Conservation (phyloP, 1,139 yeast genomes). For the Wickerhamiella infanticola region DNA sequence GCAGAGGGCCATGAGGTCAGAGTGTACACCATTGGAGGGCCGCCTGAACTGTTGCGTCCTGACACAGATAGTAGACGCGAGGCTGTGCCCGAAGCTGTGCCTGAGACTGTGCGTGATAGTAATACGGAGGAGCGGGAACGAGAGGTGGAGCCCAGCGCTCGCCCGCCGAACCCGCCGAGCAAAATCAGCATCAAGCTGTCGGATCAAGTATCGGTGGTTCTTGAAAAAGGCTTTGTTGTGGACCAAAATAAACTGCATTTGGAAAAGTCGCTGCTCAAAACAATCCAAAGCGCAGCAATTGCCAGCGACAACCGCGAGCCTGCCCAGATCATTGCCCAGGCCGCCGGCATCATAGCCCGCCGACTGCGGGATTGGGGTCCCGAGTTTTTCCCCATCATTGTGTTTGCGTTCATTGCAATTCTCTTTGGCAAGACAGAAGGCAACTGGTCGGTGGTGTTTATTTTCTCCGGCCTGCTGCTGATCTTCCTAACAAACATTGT, state of each 20-base stretch:
- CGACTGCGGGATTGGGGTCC: background rate
- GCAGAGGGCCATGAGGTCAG: background rate
- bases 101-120: too few species aligned
- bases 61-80: too few species aligned
- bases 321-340: background rate
- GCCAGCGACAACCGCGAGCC: background rate
- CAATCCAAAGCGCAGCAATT: background rate
- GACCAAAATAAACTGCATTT: background rate
- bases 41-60: too few species aligned
- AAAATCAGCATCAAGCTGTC: background rate
- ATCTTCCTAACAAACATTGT: background rate
- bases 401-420: background rate
- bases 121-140: too few species aligned
- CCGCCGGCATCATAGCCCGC: background rate
- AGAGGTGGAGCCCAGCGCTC: too few species aligned
- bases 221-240: background rate
- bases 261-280: too few species aligned
- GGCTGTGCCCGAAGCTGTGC: too few species aligned
- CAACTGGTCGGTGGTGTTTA: background rate
- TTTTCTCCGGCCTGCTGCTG: background rate
- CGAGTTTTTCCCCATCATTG: background rate
- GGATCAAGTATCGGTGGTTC: background rate
- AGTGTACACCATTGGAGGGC: background rate
- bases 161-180: too few species aligned
- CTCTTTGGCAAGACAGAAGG: background rate